Percentiles rank a stretch among this genome's conserved stretches.
These are phyloP conservation scores for Gracilaria caudata DNA, from an alignment of 23 red algal genomes.

Conservation along the genomic window DNA sequence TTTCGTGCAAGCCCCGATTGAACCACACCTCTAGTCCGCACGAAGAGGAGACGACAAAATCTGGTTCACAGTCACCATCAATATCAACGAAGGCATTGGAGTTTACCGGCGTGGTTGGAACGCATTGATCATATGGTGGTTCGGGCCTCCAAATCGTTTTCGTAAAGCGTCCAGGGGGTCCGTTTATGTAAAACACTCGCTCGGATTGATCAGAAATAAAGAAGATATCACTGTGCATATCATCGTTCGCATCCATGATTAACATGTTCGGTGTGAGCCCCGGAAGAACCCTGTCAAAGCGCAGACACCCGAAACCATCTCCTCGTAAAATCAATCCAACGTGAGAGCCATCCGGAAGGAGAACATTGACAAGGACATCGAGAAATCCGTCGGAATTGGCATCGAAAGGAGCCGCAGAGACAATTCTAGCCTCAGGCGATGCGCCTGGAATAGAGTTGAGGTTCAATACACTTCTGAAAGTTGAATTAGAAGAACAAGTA, in stretches of 20 bases:
- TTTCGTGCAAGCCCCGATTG: constrained; percentile 48
- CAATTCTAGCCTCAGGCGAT: constrained; percentile 43
- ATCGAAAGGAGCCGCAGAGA: constrained; percentile 69
- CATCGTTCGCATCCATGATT: constrained; percentile 86
- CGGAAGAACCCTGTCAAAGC: constrained; percentile 36
- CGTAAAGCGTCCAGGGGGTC: constrained; percentile 36
- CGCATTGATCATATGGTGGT: neutral
- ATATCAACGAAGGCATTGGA: constrained; percentile 90
- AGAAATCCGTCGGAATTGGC: constrained; percentile 83
- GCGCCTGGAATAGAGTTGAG: constrained; percentile 29
- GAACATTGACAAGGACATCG: constrained; percentile 81
- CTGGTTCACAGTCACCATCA: constrained; percentile 95
- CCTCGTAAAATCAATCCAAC: constrained; percentile 49
- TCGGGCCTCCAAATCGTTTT: constrained; percentile 43
- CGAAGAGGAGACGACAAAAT: constrained; percentile 76
- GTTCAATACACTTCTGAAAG: constrained; percentile 39
- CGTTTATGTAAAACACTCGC: constrained; percentile 74
- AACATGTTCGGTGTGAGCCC: constrained; percentile 53
- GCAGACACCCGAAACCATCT: constrained; percentile 55
- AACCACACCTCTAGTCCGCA: constrained; percentile 91
- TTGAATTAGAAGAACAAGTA: constrained; percentile 8
- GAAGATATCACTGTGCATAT: constrained; percentile 87
- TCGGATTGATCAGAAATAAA: constrained; percentile 47
- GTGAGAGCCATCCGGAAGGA: constrained; percentile 31
- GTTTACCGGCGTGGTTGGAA: constrained; percentile 30